Base-by-base conservation (phyloP, 148 eudicot species). In the Nepenthes mirabilis region DNA sequence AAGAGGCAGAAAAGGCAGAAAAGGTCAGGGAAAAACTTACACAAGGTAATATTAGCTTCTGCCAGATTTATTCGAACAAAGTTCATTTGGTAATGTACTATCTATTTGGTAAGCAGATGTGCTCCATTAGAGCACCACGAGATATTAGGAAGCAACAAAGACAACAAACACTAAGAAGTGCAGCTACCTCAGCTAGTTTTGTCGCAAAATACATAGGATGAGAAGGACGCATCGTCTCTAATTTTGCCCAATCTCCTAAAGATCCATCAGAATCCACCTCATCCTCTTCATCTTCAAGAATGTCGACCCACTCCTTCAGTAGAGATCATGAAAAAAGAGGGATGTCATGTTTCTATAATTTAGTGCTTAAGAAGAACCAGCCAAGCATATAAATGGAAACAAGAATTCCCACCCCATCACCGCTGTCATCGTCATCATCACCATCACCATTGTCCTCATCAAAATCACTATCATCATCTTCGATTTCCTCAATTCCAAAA, bases 141-240 rank as follows among this genome's bases (percentile, higher is more conserved):
- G 10, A 33, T 32, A 55, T 5, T 8, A 55, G 10, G 33, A 54
- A 4, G 35, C 34, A 34, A 40, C 47, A 35, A 9, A 45, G 33
- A 35, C 34, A 43, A 6, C 23, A 23, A 23, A 23, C 23, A 23
- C 23, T 23, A 23, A 23, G 23, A 23, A 23, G 23, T 23, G 23
- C 23, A 23, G 23, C 73, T 67, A 93, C 98, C 81, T 93, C 91
- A 11, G 86, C 74, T 60, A 93, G 63, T 68, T 71, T 86, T 74
- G 75, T 82, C 6, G 98, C 98, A 65, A 93, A 93, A 73, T 93
- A 81, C 83, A 93, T 82, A 34, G 96, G 98, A 84, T 93, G 98
- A 59, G 96, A 77, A 70, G 95, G 67, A 37, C 91, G 79, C 96
- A 88, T 93, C 3, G 98, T 93, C 64, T 93, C 96, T 72, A 93